Evolutionary conservation across 2,329 filamentous ascomycete species (phyloP).

Genomic region (Alternaria tenuissima): DNA sequence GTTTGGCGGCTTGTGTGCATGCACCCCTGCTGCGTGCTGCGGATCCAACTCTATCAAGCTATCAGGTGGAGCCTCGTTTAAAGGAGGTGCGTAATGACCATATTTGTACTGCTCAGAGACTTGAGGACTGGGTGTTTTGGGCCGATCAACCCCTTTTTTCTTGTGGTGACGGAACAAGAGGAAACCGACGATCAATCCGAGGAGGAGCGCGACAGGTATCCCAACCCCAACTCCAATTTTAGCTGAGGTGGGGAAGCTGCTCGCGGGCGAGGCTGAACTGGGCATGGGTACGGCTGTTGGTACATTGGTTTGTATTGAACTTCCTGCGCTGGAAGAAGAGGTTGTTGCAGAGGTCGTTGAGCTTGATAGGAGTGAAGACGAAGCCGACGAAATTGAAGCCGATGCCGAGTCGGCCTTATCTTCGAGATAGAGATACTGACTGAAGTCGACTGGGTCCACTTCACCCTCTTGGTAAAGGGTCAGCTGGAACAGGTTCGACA

Average conservation of each 20-base stretch:
- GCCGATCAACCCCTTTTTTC: not conserved
- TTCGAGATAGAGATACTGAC: not conserved
- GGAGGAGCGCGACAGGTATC: constrained; percentile 2
- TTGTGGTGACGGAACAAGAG: constrained; percentile 3
- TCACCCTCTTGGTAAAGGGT: not conserved
- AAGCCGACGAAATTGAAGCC: not conserved
- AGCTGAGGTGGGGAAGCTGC: constrained; percentile 1
- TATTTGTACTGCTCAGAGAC: not conserved
- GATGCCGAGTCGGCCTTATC: not conserved
- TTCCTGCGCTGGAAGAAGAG: not conserved
- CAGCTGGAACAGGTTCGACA: not conserved
- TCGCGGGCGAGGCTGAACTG: not conserved
- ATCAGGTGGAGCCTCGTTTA: not conserved
- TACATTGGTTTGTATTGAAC: not conserved
- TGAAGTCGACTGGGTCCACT: not conserved
- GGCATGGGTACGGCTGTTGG: not conserved
- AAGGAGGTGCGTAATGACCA: not conserved
- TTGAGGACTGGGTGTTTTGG: not conserved
- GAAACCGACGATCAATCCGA: constrained; percentile 1
- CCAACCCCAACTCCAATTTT: constrained; percentile 6
- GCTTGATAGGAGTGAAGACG: not conserved
- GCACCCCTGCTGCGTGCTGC: not conserved
- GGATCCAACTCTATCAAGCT: constrained; percentile 1
- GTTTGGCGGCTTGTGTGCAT: not conserved
- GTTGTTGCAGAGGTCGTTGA: not conserved